A percentile compares a stretch with the other conserved stretches of the same genome.
Conservation (phyloP, 805 yeast genomes). For the Metschnikowia amazonensis region DNA sequence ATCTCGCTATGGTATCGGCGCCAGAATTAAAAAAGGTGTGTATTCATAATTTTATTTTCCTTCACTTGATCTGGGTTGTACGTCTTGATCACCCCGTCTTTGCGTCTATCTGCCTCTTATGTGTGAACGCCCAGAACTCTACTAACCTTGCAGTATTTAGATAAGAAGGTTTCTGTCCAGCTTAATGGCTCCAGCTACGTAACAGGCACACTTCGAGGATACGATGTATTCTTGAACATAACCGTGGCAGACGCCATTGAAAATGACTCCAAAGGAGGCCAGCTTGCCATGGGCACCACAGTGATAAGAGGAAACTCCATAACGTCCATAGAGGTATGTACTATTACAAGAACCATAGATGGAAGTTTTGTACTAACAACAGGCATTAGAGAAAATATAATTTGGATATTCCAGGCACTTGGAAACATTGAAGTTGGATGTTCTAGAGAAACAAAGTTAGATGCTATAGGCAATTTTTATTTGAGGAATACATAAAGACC, state of each 20-base stretch:
- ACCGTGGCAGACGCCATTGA: slow-evolving; percentile 72
- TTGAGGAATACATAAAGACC: background rate
- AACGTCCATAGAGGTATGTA: slow-evolving; percentile 61
- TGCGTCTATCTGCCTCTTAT: background rate
- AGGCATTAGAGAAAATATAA: slow-evolving; percentile 10
- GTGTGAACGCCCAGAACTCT: background rate
- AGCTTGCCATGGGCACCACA: slow-evolving; percentile 59
- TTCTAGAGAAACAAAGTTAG: background rate
- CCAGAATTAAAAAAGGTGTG: slow-evolving; percentile 57
- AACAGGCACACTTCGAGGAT: slow-evolving; percentile 81
- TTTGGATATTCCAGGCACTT: no score
- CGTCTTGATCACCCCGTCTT: background rate
- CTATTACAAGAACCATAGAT: background rate
- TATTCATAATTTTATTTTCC: slow-evolving; percentile 7
- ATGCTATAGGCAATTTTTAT: background rate
- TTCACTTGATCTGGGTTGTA: background rate
- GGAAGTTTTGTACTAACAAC: slow-evolving; percentile 6
- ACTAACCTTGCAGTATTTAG: slow-evolving; percentile 59
- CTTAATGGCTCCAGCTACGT: slow-evolving; percentile 76
- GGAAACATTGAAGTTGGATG: no score
- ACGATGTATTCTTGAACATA: slow-evolving; percentile 73
- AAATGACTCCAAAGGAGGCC: slow-evolving; percentile 47
- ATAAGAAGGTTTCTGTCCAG: slow-evolving; percentile 67
- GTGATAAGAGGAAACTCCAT: slow-evolving; percentile 79
- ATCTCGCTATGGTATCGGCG: slow-evolving; percentile 48